phyloP scores from a whole-genome alignment of 257 asterid genomes.

The Petrea volubilis region DNA sequence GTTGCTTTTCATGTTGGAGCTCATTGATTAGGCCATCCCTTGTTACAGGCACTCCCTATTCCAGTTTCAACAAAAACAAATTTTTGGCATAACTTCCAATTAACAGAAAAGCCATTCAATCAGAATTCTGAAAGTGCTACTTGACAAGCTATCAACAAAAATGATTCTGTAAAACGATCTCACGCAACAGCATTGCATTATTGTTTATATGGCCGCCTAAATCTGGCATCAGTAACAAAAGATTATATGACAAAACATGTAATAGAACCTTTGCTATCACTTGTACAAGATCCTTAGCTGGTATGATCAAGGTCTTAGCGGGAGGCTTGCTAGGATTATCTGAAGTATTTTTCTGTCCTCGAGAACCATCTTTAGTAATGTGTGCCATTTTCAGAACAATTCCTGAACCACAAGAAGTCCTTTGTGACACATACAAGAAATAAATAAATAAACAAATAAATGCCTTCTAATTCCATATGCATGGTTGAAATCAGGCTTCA shows the following conservation, averaged over 20 bases:
- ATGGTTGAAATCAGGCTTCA: background rate
- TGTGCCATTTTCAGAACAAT: constrained; percentile 89
- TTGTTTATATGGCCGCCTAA: constrained; percentile 2
- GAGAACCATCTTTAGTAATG: constrained; percentile 68
- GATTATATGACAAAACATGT: background rate
- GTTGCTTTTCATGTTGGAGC: constrained; percentile 65
- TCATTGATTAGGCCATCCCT: constrained; percentile 61
- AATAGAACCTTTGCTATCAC: constrained; percentile 80
- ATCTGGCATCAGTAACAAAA: background rate
- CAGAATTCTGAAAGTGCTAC: constrained; percentile 1
- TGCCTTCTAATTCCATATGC: constrained; percentile 1
- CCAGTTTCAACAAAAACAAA: constrained; percentile 29
- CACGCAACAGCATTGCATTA: constrained; percentile 10
- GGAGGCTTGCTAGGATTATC: constrained; percentile 60
- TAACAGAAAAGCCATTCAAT: constrained; percentile 2
- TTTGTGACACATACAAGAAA: background rate
- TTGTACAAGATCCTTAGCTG: constrained; percentile 85
- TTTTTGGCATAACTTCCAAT: background rate
- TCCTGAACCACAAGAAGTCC: constrained; percentile 48
- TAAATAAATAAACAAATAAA: too few relatives aligned
- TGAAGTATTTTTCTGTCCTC: constrained; percentile 45
- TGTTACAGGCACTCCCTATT: constrained; percentile 76
- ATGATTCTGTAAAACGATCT: constrained; percentile 7
- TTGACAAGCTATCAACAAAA: background rate
- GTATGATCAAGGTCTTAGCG: constrained; percentile 65